Conservation (phyloP, 495 filamentous ascomycete species). For the Parmelia sp. region DNA sequence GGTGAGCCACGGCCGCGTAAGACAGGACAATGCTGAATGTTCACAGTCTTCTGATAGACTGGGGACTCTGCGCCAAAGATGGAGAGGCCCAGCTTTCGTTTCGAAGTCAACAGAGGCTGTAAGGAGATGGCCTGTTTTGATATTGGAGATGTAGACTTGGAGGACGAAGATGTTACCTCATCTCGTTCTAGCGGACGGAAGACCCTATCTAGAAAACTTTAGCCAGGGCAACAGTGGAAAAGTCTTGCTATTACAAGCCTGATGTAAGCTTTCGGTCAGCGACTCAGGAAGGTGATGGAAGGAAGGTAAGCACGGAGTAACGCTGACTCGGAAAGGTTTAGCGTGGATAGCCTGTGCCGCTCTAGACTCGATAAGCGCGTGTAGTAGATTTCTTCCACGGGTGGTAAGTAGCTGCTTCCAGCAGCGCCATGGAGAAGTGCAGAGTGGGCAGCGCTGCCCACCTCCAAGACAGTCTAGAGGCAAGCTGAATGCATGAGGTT, state of each 20-base stretch:
- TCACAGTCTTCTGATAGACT: not conserved
- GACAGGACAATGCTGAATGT: not conserved
- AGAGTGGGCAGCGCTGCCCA: slow-evolving; percentile 7
- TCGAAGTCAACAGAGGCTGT: not conserved
- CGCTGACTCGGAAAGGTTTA: not conserved
- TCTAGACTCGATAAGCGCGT: not conserved
- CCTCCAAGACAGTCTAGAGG: not conserved
- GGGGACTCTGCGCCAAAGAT: not conserved
- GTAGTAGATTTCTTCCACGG: not conserved
- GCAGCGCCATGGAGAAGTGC: not conserved
- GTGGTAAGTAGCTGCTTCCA: not conserved
- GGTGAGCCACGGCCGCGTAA: not conserved
- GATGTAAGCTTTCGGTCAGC: not conserved
- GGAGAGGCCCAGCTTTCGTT: not conserved
- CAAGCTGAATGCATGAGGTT: slow-evolving; percentile 20
- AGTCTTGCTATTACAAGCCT: not conserved
- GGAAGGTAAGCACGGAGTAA: not conserved
- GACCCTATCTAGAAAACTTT: not conserved
- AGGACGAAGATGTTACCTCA: not conserved
- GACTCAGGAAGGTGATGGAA: not conserved
- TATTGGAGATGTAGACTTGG: not conserved
- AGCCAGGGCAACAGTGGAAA: not conserved
- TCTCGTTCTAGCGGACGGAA: not conserved
- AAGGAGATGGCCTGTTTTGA: not conserved
- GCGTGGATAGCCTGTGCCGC: not conserved